Evolutionary conservation across 225 moss, liverwort and hornwort species (phyloP).

Genomic region (Sphagnum contortum): DNA sequence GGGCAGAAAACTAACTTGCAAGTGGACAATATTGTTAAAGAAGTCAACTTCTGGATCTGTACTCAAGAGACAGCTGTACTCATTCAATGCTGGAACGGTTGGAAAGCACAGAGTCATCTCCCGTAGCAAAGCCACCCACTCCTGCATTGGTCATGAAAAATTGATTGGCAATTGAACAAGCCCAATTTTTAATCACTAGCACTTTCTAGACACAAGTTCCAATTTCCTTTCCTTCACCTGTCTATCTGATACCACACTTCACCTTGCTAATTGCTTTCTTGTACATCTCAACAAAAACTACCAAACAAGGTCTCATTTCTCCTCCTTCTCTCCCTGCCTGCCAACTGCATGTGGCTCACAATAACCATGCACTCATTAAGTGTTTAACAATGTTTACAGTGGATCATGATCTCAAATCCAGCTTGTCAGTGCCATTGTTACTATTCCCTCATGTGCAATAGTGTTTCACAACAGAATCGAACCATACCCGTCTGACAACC

Average conservation of each 20-base stretch:
- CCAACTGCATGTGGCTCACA: too few relatives aligned
- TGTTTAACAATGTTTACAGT: too few relatives aligned
- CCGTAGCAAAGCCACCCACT: constrained; percentile 92
- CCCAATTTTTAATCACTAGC: background rate
- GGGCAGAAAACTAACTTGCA: constrained; percentile 41
- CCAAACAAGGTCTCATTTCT: too few relatives aligned
- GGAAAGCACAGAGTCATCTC: constrained; percentile 60
- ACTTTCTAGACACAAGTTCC: background rate
- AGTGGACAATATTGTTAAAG: constrained; percentile 86
- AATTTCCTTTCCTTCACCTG: too few relatives aligned
- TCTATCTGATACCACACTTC: too few relatives aligned
- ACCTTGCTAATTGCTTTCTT: too few relatives aligned
- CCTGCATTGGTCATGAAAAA: constrained; percentile 25
- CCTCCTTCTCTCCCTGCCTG: too few relatives aligned
- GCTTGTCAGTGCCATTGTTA: too few relatives aligned
- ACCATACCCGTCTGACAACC: constrained; percentile 66
- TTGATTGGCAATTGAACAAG: background rate
- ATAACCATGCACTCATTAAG: too few relatives aligned
- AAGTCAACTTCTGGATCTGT: constrained; percentile 82
- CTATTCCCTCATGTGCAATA: too few relatives aligned
- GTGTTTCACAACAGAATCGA: background rate
- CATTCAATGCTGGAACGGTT: constrained; percentile 41
- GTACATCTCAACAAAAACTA: too few relatives aligned
- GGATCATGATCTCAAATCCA: too few relatives aligned
- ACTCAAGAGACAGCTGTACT: constrained; percentile 65